Base-by-base conservation (phyloP, 306 rosid species). In the Luffa aegyptiaca region DNA sequence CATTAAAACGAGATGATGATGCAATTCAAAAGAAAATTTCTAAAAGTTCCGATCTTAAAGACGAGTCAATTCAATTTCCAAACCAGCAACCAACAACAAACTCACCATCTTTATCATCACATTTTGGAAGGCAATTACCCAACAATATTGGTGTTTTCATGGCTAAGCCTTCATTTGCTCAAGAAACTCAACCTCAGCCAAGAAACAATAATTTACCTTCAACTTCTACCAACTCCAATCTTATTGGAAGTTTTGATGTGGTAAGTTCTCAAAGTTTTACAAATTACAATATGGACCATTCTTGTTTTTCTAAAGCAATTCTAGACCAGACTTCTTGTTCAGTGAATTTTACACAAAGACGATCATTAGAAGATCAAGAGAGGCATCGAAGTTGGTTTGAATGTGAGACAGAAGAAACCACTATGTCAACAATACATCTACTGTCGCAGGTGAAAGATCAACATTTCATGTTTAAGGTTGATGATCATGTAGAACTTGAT, bases 1-100 rank as follows among this genome's bases (percentile, higher is more conserved):
- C 82, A 4, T 76, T 80, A 77, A 72, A 77, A 68, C 63, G 2
- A 35, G 70, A 82, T 57, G 51, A 49, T 18, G 79, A 42, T 31
- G 74, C 78, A 77, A 48, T 53, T 46, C 73, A 0, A 33, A 71
- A 18, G 66, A 33, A 31, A 16, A 37, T 14, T 68, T 69, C 8
- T 4, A n/a, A 56, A 63, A 64, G 58, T 49, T n/a, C 51, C 0
- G 37, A 37, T 36, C 21, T 37, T 14, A 9, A 6, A 6, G 48
- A 65, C 5, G 18, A 33, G 35, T 10, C 36, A n/a, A 1, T n/a
- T 17, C 21, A 16, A 16, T 17, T 39, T 39, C n/a, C 33, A 6
- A 66, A 14, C 35, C 51, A 39, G 8, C 18, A 16, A 18, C 10
- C 7, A n/a, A 9, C 10, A 6, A 37, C 46, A 58, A 21, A 58